phyloP scores from a whole-genome alignment of 2,329 filamentous ascomycete species.

The Colletotrichum karsti region DNA sequence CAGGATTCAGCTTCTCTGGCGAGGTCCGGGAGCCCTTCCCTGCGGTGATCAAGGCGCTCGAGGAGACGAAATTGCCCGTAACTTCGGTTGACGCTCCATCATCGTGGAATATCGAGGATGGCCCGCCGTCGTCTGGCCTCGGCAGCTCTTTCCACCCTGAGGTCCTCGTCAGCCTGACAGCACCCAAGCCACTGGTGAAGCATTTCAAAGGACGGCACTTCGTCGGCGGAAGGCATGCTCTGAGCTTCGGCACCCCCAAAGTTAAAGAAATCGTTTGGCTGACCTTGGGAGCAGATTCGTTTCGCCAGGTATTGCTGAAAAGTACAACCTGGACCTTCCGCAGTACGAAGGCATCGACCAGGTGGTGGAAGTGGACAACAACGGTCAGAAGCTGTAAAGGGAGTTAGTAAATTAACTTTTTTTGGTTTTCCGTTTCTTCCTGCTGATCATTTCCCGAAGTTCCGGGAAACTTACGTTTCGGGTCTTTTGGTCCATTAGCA shows the following conservation, averaged over 20 bases:
- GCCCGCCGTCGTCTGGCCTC: slow-evolving; percentile 79
- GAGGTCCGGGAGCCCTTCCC: slow-evolving; percentile 94
- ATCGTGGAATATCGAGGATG: slow-evolving; percentile 91
- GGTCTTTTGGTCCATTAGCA: background rate
- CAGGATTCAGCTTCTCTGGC: slow-evolving; percentile 91
- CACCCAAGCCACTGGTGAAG: slow-evolving; percentile 88
- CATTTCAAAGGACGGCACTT: slow-evolving; percentile 91
- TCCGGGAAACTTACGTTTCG: background rate
- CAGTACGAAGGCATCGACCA: slow-evolving; percentile 89
- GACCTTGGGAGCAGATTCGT: slow-evolving; percentile 70
- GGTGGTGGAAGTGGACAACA: slow-evolving; percentile 75
- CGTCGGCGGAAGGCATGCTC: slow-evolving; percentile 78
- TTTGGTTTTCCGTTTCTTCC: background rate
- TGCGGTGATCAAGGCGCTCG: slow-evolving; percentile 79
- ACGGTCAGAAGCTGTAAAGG: slow-evolving; percentile 61
- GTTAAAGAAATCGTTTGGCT: background rate
- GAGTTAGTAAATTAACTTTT: slow-evolving; percentile 12
- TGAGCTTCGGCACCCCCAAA: background rate
- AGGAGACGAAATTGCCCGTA: slow-evolving; percentile 78
- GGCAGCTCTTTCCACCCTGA: slow-evolving; percentile 84
- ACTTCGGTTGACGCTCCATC: slow-evolving; percentile 93
- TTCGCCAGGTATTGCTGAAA: slow-evolving; percentile 78
- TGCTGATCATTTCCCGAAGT: slow-evolving; percentile 31
- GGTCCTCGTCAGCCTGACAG: slow-evolving; percentile 87
- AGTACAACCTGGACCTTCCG: slow-evolving; percentile 86